Evolutionary conservation across 2,329 filamentous ascomycete species (phyloP).

Genomic region (Ampelomyces quisqualis): DNA sequence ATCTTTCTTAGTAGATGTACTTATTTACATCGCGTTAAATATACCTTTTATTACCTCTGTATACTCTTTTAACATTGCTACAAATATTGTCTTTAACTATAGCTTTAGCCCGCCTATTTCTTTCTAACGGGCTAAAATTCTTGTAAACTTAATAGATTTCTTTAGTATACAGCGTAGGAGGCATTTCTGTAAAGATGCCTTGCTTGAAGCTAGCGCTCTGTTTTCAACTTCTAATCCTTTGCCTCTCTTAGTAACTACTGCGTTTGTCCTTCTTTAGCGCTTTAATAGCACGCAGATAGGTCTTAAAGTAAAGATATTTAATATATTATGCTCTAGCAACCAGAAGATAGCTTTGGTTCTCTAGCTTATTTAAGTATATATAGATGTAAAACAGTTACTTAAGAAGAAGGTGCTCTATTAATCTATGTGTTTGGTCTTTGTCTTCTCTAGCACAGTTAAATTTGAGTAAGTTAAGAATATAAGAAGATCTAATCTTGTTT

Average conservation of each 20-base stretch:
- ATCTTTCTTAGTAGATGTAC: slow-evolving; percentile 7
- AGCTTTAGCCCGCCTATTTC: neutral
- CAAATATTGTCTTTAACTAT: slow-evolving; percentile 10
- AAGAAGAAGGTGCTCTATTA: slow-evolving; percentile 1
- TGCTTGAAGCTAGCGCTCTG: slow-evolving; percentile 6
- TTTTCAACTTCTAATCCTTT: slow-evolving; percentile 2
- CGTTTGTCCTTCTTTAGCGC: slow-evolving; percentile 4
- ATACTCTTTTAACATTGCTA: neutral
- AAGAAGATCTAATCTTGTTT: slow-evolving; percentile 5
- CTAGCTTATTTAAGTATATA: slow-evolving; percentile 4
- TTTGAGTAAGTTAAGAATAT: slow-evolving; percentile 6
- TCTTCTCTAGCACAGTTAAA: neutral
- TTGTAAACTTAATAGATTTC: slow-evolving; percentile 3
- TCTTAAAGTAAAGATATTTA: slow-evolving; percentile 12
- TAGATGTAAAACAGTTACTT: slow-evolving; percentile 6
- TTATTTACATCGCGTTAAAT: slow-evolving; percentile 4
- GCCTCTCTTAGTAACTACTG: slow-evolving; percentile 1
- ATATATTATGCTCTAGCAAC: slow-evolving; percentile 7
- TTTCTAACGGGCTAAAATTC: neutral
- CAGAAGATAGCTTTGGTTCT: slow-evolving; percentile 5
- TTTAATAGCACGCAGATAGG: slow-evolving; percentile 7
- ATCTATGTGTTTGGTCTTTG: neutral
- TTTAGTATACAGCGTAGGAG: slow-evolving; percentile 2
- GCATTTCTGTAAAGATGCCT: slow-evolving; percentile 1
- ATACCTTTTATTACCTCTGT: neutral